Base-by-base conservation (phyloP, 1,284 basidiomycete species). In the Moesziomyces parantarcticus region DNA sequence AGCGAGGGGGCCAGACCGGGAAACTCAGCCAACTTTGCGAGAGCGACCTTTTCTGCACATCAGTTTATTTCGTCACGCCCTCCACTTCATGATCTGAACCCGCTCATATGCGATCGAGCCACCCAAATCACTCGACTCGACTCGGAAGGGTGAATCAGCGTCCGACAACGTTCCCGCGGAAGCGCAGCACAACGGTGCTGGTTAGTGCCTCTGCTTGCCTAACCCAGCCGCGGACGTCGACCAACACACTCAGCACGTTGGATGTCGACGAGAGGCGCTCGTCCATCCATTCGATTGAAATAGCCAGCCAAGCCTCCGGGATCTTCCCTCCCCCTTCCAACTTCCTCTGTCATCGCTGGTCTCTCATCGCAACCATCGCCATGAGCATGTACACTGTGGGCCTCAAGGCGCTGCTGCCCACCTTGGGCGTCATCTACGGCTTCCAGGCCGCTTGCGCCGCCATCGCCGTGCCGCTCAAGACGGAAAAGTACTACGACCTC, bases 401-500 rank as follows among this genome's bases (percentile, higher is more conserved):
- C 18, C 68, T 78, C 48, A 75, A 65, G 56, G 58, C 67, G 25
- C 56, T 76, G 20, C 50, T 76, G 18, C 76, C 76, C 14, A 78
- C 76, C 1, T 26, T 79, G 13, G 78, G 70, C 22, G 55, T 80
- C 48, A 75, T 77, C 61, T 80, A 73, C 50, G 75, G 68, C 44
- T 70, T 78, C 58, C 77, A 78, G 45, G 75, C 74, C 22, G 64
- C 67, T 9, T 76, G 76, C 29, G 77, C 68, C 16, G 41, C 55
- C 8, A 48, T 78, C 43, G 71, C 68, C 14, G 68, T 78, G 14
- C 70, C 71, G 3, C 53, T 68, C 53, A 76, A 76, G 64, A 76
- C 77, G 16, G 75, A 77, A 55, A 69, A 72, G 65, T 80, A 76
- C 69, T 80, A 80, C 58, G 78, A 80, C 54, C 69, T 80, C 7